Evolutionary conservation across 164 flowering plant species (phyloP), one percentile per base, ranked within the genome.

Genomic region (Taxillus chinensis): DNA sequence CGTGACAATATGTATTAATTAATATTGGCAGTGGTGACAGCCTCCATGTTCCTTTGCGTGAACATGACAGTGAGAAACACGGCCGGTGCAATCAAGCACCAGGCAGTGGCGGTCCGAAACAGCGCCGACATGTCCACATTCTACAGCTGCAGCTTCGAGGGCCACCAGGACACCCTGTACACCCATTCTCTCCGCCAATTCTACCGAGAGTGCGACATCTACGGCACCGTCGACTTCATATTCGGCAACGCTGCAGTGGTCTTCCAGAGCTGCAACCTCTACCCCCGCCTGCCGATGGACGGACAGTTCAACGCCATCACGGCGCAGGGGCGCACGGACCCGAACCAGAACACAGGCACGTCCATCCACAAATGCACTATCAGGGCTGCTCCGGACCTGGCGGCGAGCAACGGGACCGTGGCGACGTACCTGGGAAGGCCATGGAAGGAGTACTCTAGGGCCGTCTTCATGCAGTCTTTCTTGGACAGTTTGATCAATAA

Each of bases 401-500:
- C 12, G 13, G 12, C 51, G 13, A 7, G 13, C 12, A 11, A 11
- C 13, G 4, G 13, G 9, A 43, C 46, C 7, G 2, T 2, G 2
- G 0, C 51, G 13, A 48, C 51, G 13, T 48, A 48, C 51, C 67
- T 93, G 4, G 98, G 98, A 2, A 73, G 97, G n/a, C 97, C 97
- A 0, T 93, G 97, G 98, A 85, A 70, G 63, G 61, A 70, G 54
- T 84, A 81, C 67, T 90, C 98, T 0, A 79, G 97, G 65, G 89
- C 97, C 0, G 88, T 88, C 16, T 64, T 66, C 11, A 17, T 93
- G 41, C 52, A 27, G 10, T 78, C 86, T 0, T 40, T 70, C 38
- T 70, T 93, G 0, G 96, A 69, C 6, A 79, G 80, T 57, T 39
- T 80, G 53, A 60, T 93, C 8, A 75, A 84, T 13, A 92, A 88